Conservation (phyloP, 1,139 yeast species). For the Kodamaea fungicola region DNA sequence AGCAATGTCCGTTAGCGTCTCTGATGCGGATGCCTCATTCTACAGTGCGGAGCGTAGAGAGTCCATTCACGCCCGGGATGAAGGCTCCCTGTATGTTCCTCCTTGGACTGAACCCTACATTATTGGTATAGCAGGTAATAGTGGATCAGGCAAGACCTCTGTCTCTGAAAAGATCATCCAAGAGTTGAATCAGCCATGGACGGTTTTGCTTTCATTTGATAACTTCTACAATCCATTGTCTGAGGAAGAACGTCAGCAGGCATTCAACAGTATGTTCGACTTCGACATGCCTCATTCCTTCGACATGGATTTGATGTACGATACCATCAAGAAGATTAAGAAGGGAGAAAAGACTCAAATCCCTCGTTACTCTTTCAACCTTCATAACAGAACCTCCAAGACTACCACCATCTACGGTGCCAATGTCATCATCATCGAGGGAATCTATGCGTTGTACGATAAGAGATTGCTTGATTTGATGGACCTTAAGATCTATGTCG, state of each 20-base stretch:
- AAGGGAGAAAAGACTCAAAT: constrained; percentile 59
- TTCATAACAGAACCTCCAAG: constrained; percentile 70
- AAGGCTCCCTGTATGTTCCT: constrained; percentile 53
- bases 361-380: constrained; percentile 80
- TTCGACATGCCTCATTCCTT: constrained; percentile 83
- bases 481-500: constrained; percentile 88
- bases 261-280: constrained; percentile 69
- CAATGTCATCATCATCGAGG: constrained; percentile 87
- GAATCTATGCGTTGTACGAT: constrained; percentile 81
- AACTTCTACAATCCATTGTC: constrained; percentile 80
- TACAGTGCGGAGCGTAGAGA: constrained; percentile 9
- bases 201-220: constrained; percentile 86
- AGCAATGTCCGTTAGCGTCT: constrained; percentile 19
- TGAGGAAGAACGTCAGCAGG: constrained; percentile 56
- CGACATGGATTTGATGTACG: constrained; percentile 69
- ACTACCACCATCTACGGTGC: constrained; percentile 87
- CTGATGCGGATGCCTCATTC: constrained; percentile 19
- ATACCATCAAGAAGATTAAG: constrained; percentile 63
- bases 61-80: not conserved
- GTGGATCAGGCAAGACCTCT: constrained; percentile 95
- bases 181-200: constrained; percentile 89
- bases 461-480: constrained; percentile 65
- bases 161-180: constrained; percentile 81
- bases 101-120: constrained; percentile 97
- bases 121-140: constrained; percentile 91